Evolutionary conservation across 805 yeast species (phyloP), one percentile per base, ranked within the genome.

Genomic region (Metschnikowia picachoensis): DNA sequence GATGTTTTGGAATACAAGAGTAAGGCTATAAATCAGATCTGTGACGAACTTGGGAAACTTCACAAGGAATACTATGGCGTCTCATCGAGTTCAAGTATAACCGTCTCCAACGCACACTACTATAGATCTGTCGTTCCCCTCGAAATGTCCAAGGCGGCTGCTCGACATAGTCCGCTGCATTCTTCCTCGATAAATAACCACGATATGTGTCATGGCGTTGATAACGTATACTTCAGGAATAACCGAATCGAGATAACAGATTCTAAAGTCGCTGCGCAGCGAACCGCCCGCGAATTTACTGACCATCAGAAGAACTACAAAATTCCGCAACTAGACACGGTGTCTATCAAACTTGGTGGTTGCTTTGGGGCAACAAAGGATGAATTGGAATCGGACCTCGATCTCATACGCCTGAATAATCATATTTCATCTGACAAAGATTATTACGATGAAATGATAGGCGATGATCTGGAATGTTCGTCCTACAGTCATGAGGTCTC

Each of bases 221-320:
- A 55, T 37, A 62, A 63, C 41, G 44, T 39, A n/a, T 60, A 59
- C 42, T 31, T 51, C 37, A 60, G 58, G 32, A 65, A 61, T 40
- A 67, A 68, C 50, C 58, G 57, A 37, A 49, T 67, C 8, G 73
- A 69, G 47, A 46, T 65, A 29, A 62, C 73, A 11, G 59, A 61
- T 44, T 60, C 62, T 34, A 67, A 62, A 39, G 48, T 35, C 3
- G 47, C 32, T 3, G 50, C 40, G 8, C 48, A 50, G n/a, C 41
- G 41, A 2, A 10, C 41, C 11, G 20, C 33, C n/a, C 35, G 30
- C 8, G 27, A 29, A 8, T 55, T 51, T 32, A 34, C 34, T 12
- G 41, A 30, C 12, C 44, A 39, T 2, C 56, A 49, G 33, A 34
- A 32, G 27, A 41, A 37, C 4, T 45, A 53, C 30, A 37, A 41